Evolutionary conservation across 805 yeast genomes (phyloP).

Genomic region (Metschnikowia santaceciliae): DNA sequence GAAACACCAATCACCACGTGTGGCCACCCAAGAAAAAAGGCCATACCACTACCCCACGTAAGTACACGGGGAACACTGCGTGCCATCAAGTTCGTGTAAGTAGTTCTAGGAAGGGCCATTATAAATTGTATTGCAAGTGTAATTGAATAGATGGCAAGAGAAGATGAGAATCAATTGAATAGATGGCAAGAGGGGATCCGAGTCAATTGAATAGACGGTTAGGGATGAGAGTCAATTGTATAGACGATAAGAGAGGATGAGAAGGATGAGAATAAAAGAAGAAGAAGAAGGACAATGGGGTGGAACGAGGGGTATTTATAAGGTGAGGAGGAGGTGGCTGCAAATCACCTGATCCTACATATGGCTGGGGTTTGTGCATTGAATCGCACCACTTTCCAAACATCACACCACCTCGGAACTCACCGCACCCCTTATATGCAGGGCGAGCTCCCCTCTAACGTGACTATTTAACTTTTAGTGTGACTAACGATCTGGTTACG

Average conservation of each 20-base stretch:
- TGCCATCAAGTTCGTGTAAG: constrained; percentile 21
- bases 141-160: no score
- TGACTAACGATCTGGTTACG: no score
- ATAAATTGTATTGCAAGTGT: constrained; percentile 3
- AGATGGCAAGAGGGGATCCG: no score
- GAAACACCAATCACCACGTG: constrained; percentile 23
- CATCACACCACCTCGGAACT: constrained; percentile 1
- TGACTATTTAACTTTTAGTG: no score
- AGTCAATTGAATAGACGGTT: no score
- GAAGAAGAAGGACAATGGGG: no score
- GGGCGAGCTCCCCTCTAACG: not conserved
- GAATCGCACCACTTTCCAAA: not conserved
- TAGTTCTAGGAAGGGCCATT: constrained; percentile 20
- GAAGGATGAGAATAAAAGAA: no score
- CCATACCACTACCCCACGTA: constrained; percentile 30
- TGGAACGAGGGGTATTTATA: not conserved
- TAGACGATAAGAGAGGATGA: no score
- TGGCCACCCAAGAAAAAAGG: constrained; percentile 35
- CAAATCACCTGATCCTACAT: constrained; percentile 4
- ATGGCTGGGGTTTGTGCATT: not conserved
- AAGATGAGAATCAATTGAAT: no score
- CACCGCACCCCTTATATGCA: not conserved
- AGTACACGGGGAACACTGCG: constrained; percentile 30
- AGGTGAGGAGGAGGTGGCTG: not conserved
- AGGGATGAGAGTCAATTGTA: no score